Percentiles rank a stretch among this genome's conserved stretches.
These are phyloP conservation scores for Kwoniella shivajii DNA, from an alignment of 1,284 basidiomycete genomes.

Conservation along the genomic window DNA sequence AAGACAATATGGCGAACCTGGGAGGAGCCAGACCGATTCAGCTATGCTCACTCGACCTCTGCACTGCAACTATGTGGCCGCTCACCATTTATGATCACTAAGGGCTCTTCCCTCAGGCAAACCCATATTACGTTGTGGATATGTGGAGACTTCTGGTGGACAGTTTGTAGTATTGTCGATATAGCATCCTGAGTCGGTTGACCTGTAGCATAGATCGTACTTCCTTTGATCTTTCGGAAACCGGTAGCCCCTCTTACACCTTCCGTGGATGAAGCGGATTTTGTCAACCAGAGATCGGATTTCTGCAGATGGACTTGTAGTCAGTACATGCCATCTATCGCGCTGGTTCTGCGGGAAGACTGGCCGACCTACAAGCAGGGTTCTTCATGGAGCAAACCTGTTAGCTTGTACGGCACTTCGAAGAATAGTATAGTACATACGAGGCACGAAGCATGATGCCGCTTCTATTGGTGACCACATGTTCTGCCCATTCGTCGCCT, in stretches of 20 bases:
- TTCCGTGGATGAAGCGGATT: constrained; percentile 64
- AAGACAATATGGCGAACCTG: constrained; percentile 51
- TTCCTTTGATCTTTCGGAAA: constrained; percentile 81
- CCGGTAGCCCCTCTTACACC: constrained; percentile 90
- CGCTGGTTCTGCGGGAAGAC: not conserved
- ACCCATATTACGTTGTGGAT: constrained; percentile 81
- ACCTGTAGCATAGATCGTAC: constrained; percentile 80
- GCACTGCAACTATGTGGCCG: not conserved
- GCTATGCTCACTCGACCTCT: not conserved
- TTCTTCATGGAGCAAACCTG: constrained; percentile 58
- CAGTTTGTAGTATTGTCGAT: constrained; percentile 73
- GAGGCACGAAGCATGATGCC: constrained; percentile 89
- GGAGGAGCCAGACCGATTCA: not conserved
- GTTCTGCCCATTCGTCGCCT: constrained; percentile 91
- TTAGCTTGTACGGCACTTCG: not conserved
- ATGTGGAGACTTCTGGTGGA: constrained; percentile 65
- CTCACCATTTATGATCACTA: constrained; percentile 75
- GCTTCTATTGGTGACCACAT: constrained; percentile 89
- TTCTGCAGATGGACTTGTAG: constrained; percentile 56
- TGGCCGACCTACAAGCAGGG: constrained; percentile 60
- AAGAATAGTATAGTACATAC: constrained; percentile 54
- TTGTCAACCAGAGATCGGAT: constrained; percentile 84
- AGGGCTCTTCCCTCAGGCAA: constrained; percentile 88
- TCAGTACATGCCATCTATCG: not conserved
- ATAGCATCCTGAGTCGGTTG: constrained; percentile 93